Evolutionary conservation across 441 rosid genomes (phyloP).

Genomic region (Caryocar brasiliense): DNA sequence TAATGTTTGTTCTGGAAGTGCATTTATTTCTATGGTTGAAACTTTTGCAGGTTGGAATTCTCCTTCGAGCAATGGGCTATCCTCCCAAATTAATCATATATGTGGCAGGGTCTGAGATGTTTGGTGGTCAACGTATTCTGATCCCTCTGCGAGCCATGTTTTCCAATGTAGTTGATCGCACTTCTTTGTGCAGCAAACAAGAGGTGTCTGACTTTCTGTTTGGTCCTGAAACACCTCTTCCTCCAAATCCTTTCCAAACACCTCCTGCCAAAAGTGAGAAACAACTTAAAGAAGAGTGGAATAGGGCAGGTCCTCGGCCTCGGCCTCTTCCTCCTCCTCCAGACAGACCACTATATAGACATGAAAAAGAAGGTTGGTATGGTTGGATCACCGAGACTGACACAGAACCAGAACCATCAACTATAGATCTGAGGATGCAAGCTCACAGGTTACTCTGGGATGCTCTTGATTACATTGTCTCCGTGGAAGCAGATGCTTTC

Average conservation of each 20-base stretch:
- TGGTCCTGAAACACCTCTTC: constrained; percentile 79
- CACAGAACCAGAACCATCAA: constrained; percentile 72
- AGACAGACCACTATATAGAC: constrained; percentile 77
- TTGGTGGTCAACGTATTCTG: constrained; percentile 90
- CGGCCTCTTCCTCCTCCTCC: constrained; percentile 99
- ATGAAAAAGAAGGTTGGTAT: constrained; percentile 99
- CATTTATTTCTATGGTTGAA: neutral
- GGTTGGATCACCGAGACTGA: constrained; percentile 85
- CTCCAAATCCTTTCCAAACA: constrained; percentile 32
- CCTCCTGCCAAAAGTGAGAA: constrained; percentile 56
- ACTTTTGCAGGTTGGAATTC: constrained; percentile 80
- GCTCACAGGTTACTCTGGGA: constrained; percentile 93
- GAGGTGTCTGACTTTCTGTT: constrained; percentile 67
- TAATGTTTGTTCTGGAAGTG: no score
- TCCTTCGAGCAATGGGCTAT: constrained; percentile 86
- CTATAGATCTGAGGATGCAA: constrained; percentile 60
- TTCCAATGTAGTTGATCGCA: constrained; percentile 63
- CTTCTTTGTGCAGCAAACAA: constrained; percentile 60
- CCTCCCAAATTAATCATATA: constrained; percentile 73
- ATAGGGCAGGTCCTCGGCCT: constrained; percentile 92
- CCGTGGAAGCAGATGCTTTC: constrained; percentile 87
- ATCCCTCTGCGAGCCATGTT: constrained; percentile 94
- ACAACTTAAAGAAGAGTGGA: constrained; percentile 80
- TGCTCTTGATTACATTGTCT: constrained; percentile 86
- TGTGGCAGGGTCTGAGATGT: constrained; percentile 85